Base-by-base conservation (phyloP, 768 basidiomycete species). In the Trametes cinnabarina region DNA sequence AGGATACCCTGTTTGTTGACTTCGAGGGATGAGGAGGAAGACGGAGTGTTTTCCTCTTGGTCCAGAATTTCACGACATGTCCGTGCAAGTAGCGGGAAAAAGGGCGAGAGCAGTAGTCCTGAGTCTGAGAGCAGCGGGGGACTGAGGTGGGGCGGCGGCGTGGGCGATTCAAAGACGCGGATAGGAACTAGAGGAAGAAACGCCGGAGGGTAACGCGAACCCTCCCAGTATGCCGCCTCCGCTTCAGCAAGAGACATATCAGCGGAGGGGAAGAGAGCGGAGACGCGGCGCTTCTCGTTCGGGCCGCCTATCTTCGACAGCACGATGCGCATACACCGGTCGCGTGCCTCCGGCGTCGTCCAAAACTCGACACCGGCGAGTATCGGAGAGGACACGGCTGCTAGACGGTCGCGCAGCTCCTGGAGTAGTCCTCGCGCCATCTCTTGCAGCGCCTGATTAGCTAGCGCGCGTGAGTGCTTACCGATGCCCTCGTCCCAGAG, bases 311-410 rank as follows among this genome's bases (percentile, higher is more conserved):
- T 91, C 68, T 90, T 90, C 34, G 78, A 76, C 11, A 65, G 52
- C 4, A 92, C 84, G 55, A 95, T 94, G n/a, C 82, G 78, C 19
- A 87, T 72, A 64, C 86, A 88, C 4, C 92, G 81, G 47, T 82
- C 79, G 41, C 82, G 81, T 0, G 91, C 92, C 68, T 94, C 92
- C 0, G 71, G 68, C 0, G 92, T 94, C 5, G 89, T 86, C 89
- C 90, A 96, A 59, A 94, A 92, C 44, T 81, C 77, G 7, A 89
- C 74, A 2, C 69, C 34, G 14, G 51, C 46, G 17, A 51, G 60
- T 10, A n/a, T 4, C 4, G 50, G 22, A 5, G 46, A 40, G 7
- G 39, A 49, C 22, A 47, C 51, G 3, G 70, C 48, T 9, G 63
- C 19, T 10, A 85, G 68, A 34, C 80, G 79, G 23, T 82, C 79